Percentiles rank a stretch among this genome's conserved stretches.
These are phyloP conservation scores for Pseudopediastrum boryanum DNA, from an alignment of 139 green algal species.

Conservation along the genomic window DNA sequence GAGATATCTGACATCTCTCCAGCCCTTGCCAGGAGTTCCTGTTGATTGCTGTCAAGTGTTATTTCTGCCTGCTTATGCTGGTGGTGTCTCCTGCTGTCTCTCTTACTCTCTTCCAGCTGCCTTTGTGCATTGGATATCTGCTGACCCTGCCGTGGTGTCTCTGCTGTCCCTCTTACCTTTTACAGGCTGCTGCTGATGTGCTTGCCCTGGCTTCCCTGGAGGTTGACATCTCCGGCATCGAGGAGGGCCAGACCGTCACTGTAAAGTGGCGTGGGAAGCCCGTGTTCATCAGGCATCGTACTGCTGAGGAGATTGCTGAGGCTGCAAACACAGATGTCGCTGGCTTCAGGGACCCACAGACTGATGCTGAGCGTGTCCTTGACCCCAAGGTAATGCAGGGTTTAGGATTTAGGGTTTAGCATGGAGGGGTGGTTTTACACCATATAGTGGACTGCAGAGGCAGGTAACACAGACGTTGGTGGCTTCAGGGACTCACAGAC, in stretches of 20 bases:
- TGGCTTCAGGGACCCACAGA: conserved; percentile 92
- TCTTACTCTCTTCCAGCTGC: no score
- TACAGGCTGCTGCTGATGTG: conserved; percentile 88
- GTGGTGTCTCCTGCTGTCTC: no score
- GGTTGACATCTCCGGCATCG: conserved; percentile 91
- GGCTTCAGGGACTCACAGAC: conserved; percentile 91
- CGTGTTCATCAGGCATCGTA: conserved; percentile 96
- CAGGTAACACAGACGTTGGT: conserved; percentile 71
- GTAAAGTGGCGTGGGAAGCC: conserved; percentile 99
- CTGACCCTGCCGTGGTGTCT: no score
- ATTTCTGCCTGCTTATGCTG: no score
- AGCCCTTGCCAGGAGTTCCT: no score
- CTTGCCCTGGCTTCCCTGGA: conserved; percentile 94
- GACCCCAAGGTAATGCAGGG: conserved; percentile 83
- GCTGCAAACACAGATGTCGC: conserved; percentile 73
- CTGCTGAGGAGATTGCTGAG: conserved; percentile 82
- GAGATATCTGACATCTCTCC: no score
- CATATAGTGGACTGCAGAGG: no score
- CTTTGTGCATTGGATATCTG: no score
- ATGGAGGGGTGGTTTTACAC: no score
- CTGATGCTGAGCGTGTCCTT: conserved; percentile 75
- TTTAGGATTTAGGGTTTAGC: no score
- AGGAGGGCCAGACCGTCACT: conserved; percentile 91
- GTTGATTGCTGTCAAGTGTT: no score
- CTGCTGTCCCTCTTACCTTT: neutral